These are phyloP conservation scores for Rehmannia glutinosa DNA, from an alignment of 257 asterid species.

Conservation along the genomic window DNA sequence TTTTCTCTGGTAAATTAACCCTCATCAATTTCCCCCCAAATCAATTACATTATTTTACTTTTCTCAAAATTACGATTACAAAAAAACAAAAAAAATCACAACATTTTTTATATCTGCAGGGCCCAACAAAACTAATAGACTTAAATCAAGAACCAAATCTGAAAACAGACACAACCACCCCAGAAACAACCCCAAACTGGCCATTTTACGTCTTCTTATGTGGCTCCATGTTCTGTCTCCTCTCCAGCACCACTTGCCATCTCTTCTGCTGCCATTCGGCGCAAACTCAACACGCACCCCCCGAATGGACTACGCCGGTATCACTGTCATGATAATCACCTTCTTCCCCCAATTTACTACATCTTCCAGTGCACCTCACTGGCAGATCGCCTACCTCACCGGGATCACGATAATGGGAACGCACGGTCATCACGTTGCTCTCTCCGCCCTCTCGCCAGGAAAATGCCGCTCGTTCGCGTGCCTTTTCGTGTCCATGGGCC, in stretches of 20 bases:
- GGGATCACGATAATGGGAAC: slow-evolving; percentile 67
- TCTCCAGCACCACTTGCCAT: slow-evolving; percentile 78
- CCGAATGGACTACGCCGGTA: slow-evolving; percentile 85
- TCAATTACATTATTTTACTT: neutral
- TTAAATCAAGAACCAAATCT: slow-evolving; percentile 43
- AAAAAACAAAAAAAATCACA: neutral
- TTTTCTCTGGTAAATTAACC: slow-evolving; percentile 42
- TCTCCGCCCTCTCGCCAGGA: slow-evolving; percentile 63
- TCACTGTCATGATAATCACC: slow-evolving; percentile 86
- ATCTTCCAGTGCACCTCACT: slow-evolving; percentile 81
- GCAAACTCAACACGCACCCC: slow-evolving; percentile 41
- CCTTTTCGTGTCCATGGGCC: slow-evolving; percentile 74
- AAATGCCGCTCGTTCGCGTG: slow-evolving; percentile 59
- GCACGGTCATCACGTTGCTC: slow-evolving; percentile 60
- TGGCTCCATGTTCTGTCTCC: slow-evolving; percentile 90
- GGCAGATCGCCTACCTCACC: slow-evolving; percentile 76
- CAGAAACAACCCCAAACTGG: slow-evolving; percentile 43
- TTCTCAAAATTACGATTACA: neutral
- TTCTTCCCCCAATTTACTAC: slow-evolving; percentile 98
- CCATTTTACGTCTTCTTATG: slow-evolving; percentile 71
- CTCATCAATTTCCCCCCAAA: neutral
- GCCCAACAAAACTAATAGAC: slow-evolving; percentile 40
- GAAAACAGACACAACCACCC: slow-evolving; percentile 23
- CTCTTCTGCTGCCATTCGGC: slow-evolving; percentile 91
- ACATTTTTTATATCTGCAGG: slow-evolving; percentile 24